These are phyloP conservation scores for Graphium sp. DNA, from an alignment of 2,329 filamentous ascomycete species.

Conservation along the genomic window DNA sequence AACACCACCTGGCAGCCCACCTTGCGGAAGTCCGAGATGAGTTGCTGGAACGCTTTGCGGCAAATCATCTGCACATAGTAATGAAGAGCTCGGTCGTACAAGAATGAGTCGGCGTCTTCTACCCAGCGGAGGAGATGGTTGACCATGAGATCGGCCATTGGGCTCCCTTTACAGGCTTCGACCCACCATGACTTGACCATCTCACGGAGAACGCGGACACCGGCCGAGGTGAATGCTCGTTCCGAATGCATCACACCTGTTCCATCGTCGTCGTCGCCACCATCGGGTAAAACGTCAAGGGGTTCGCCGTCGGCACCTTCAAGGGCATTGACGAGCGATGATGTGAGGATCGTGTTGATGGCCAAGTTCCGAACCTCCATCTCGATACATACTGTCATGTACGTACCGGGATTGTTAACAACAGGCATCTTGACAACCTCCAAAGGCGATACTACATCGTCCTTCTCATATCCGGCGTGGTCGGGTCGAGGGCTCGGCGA, in stretches of 20 bases:
- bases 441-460: constrained; percentile 68
- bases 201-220: constrained; percentile 78
- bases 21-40: constrained; percentile 91
- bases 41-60: constrained; percentile 86
- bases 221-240: constrained; percentile 73
- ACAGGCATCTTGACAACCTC: constrained; percentile 85
- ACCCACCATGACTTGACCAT: constrained; percentile 99
- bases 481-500: constrained; percentile 74
- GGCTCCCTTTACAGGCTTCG: constrained; percentile 76
- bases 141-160: constrained; percentile 95
- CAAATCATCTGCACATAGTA: constrained; percentile 99
- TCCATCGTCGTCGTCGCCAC: constrained; percentile 33
- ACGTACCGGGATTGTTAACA: constrained; percentile 85
- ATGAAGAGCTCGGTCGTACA: constrained; percentile 87
- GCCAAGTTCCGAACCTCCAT: constrained; percentile 84
- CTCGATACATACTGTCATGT: constrained; percentile 92
- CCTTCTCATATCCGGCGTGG: constrained; percentile 88
- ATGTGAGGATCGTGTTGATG: constrained; percentile 95
- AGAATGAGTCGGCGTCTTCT: constrained; percentile 78
- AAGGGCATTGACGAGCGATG: constrained; percentile 88
- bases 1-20: constrained; percentile 95
- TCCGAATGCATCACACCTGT: constrained; percentile 18
- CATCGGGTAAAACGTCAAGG: constrained; percentile 61
- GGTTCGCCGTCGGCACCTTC: constrained; percentile 79
- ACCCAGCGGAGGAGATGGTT: constrained; percentile 97